phyloP scores from a whole-genome alignment of 805 yeast species.

The Candida maltosa region DNA sequence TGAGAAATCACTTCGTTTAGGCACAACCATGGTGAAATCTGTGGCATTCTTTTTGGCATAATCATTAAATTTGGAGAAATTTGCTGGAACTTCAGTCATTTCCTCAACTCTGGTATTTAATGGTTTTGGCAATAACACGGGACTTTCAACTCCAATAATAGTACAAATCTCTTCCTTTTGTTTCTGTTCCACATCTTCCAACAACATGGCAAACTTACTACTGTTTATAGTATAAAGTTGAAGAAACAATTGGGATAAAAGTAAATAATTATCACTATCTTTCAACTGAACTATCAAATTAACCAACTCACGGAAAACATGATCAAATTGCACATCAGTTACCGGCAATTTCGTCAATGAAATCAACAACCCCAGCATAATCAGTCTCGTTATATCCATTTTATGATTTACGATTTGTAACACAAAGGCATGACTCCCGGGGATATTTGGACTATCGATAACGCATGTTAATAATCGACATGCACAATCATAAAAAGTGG shows the following conservation, averaged over 20 bases:
- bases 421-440: constrained; percentile 26
- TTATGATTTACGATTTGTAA: constrained; percentile 37
- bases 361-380: constrained; percentile 23
- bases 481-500: constrained; percentile 26
- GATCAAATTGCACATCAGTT: constrained; percentile 26
- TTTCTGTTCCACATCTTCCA: constrained; percentile 17
- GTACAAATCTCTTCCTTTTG: constrained; percentile 30
- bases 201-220: constrained; percentile 21
- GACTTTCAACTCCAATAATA: constrained; percentile 29
- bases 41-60: constrained; percentile 27
- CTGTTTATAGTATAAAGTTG: constrained; percentile 29
- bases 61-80: constrained; percentile 16
- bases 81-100: constrained; percentile 26
- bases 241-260: constrained; percentile 20
- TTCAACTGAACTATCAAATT: constrained; percentile 30
- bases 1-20: constrained; percentile 7
- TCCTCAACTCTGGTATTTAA: constrained; percentile 18
- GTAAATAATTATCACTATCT: constrained; percentile 22
- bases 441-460: constrained; percentile 27
- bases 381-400: constrained; percentile 21
- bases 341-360: constrained; percentile 31
- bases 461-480: constrained; percentile 25
- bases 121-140: constrained; percentile 7
- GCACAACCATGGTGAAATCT: constrained; percentile 32
- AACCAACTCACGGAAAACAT: constrained; percentile 22